These are phyloP conservation scores for Conticribra weissflogii DNA, from an alignment of 108 stramenopile species.

Conservation along the genomic window DNA sequence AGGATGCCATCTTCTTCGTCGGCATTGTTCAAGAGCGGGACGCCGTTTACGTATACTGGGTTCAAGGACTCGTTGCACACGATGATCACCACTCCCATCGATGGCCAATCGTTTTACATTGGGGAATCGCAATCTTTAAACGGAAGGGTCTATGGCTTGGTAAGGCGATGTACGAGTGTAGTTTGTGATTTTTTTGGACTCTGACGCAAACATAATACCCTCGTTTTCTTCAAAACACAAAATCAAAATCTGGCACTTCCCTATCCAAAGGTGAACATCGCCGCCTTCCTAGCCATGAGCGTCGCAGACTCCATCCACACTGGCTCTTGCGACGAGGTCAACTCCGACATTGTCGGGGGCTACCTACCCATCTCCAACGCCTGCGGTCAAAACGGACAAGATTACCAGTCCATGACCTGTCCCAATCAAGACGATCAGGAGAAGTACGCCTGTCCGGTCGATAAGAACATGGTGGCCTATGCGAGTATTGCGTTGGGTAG, in stretches of 20 bases:
- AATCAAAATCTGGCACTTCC: too few relatives aligned
- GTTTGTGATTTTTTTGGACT: too few relatives aligned
- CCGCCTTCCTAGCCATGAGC: slow-evolving; percentile 37
- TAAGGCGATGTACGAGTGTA: too few relatives aligned
- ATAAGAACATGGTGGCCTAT: slow-evolving; percentile 18
- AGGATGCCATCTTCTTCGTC: neutral
- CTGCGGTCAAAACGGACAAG: slow-evolving; percentile 39
- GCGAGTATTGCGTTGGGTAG: neutral
- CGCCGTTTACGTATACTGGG: slow-evolving; percentile 19
- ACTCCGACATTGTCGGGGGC: slow-evolving; percentile 18
- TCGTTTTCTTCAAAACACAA: too few relatives aligned
- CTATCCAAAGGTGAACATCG: too few relatives aligned
- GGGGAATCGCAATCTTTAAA: slow-evolving; percentile 15
- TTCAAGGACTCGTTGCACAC: slow-evolving; percentile 29
- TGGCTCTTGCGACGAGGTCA: slow-evolving; percentile 42
- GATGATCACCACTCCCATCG: slow-evolving; percentile 29
- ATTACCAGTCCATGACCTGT: slow-evolving; percentile 26
- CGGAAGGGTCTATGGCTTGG: slow-evolving; percentile 28
- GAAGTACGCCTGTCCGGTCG: slow-evolving; percentile 32
- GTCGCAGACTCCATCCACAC: slow-evolving; percentile 28
- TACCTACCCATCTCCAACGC: slow-evolving; percentile 24
- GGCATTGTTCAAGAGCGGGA: neutral
- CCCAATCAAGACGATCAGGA: slow-evolving; percentile 5
- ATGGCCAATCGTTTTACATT: slow-evolving; percentile 25
- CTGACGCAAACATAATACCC: too few relatives aligned